These are phyloP conservation scores for Periconia sp. DNA, from an alignment of 2,329 filamentous ascomycete species.

Conservation along the genomic window DNA sequence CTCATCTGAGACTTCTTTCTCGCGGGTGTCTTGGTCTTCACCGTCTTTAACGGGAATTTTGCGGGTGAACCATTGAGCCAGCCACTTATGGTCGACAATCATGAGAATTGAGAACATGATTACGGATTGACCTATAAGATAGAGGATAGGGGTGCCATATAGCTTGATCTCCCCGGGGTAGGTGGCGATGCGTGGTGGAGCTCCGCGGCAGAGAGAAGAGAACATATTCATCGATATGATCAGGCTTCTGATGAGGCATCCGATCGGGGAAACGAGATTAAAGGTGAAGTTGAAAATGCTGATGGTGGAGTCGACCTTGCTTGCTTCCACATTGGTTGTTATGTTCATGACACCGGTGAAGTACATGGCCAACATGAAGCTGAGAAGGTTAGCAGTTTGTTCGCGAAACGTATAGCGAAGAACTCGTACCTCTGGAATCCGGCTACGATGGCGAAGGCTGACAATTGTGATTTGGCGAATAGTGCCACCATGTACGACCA, in stretches of 20 bases:
- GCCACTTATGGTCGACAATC: slow-evolving; percentile 75
- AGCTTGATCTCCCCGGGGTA: slow-evolving; percentile 73
- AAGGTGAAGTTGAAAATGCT: slow-evolving; percentile 76
- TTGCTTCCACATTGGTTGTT: slow-evolving; percentile 16
- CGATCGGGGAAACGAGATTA: slow-evolving; percentile 73
- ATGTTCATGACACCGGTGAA: slow-evolving; percentile 42
- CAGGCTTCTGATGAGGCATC: slow-evolving; percentile 72
- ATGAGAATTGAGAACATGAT: slow-evolving; percentile 73
- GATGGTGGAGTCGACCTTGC: slow-evolving; percentile 49
- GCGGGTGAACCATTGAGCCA: slow-evolving; percentile 26
- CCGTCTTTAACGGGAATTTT: slow-evolving; percentile 44
- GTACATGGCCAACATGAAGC: slow-evolving; percentile 53
- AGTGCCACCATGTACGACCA: slow-evolving; percentile 80
- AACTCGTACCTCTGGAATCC: slow-evolving; percentile 66
- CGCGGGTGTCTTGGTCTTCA: slow-evolving; percentile 48
- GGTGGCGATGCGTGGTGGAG: slow-evolving; percentile 64
- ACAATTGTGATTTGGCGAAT: slow-evolving; percentile 76
- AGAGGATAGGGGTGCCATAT: slow-evolving; percentile 83
- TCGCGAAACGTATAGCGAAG: neutral
- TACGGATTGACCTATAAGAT: slow-evolving; percentile 74
- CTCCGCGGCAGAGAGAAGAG: slow-evolving; percentile 72
- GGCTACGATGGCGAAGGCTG: slow-evolving; percentile 80
- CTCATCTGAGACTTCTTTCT: slow-evolving; percentile 65
- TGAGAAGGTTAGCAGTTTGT: slow-evolving; percentile 5
- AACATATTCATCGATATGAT: slow-evolving; percentile 83